Evolutionary conservation across 176 grass and related monocot species (phyloP), one percentile per base, ranked within the genome.

Genomic region (Ensete glaucum): DNA sequence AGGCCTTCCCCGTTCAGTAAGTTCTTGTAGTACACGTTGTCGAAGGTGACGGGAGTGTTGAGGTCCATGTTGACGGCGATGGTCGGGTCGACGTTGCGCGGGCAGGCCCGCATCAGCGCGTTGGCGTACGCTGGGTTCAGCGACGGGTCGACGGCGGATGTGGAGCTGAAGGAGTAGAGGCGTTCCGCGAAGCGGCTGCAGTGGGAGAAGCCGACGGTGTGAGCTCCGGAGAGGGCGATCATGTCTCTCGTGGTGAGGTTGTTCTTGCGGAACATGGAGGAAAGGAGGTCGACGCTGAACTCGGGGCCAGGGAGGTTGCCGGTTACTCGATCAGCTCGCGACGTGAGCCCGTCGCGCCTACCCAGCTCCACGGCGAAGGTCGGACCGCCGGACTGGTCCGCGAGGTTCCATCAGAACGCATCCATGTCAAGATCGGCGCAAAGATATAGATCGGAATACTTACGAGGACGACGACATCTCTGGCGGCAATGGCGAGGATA

Each of bases 11-110:
- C 85, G 14, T 83, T 76, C 71, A 88, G 77, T 23, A 97, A 81
- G 82, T 93, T 97, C 85, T 81, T 68, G 90, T 81, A 97, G 88
- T 91, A 97, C 73, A 93, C 85, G 83, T 88, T 93, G 87, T 97
- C 93, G 79, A 97, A 97, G 67, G 13, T 80, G 24, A 74, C 55
- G 53, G 93, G 93, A 2, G 87, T 93, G 25, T 79, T 26, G 52
- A 88, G 93, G 69, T 97, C 93, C 16, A 88, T 72, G 52, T 73
- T 49, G 64, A 97, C 83, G 60, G 90, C 93, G 53, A 97, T 60
- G 73, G 86, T 92, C 0, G 90, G 87, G 86, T 97, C 81, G 4
- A 88, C 93, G 26, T 87, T 83, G 1, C 64, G n/a, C 8, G 93
- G 90, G 85, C 94, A 97, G 24, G 88, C 90, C 74, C 50, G 79